A percentile compares a stretch with the other conserved stretches of the same genome.
These are phyloP conservation scores for Chlamydomonas applanata DNA, from an alignment of 139 green algal genomes.

Conservation along the genomic window DNA sequence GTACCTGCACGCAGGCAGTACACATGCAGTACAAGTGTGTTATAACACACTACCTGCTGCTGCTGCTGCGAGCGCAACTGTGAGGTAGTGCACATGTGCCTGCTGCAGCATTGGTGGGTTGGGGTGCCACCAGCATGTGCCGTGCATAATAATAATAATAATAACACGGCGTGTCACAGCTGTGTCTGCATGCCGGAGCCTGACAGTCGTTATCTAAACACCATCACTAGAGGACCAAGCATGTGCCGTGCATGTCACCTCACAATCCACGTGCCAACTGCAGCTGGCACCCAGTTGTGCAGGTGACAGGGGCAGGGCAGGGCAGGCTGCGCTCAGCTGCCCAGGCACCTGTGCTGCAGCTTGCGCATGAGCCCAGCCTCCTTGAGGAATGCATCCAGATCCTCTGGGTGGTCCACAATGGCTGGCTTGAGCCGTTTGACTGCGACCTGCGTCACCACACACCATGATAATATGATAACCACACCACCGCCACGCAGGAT, in stretches of 20 bases:
- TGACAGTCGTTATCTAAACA: too few species aligned
- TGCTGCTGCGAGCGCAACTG: too few species aligned
- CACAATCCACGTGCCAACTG: not conserved
- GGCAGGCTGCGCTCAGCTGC: not conserved
- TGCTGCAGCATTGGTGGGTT: not conserved
- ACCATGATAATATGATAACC: not conserved
- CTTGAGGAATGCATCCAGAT: conserved; percentile 1
- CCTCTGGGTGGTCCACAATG: not conserved
- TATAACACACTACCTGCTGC: not conserved
- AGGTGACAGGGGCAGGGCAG: not conserved
- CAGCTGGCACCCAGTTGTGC: not conserved
- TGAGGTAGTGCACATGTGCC: too few species aligned
- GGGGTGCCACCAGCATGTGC: not conserved
- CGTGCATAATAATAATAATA: too few species aligned
- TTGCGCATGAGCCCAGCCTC: conserved; percentile 1
- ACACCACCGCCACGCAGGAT: not conserved
- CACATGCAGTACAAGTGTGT: not conserved
- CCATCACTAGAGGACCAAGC: too few species aligned
- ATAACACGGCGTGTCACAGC: too few species aligned
- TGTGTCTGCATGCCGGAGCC: too few species aligned
- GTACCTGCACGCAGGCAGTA: conserved; percentile 8
- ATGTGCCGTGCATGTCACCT: too few species aligned
- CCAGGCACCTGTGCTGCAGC: conserved; percentile 1
- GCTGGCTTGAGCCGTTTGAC: not conserved
- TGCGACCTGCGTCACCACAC: not conserved